These are phyloP conservation scores for Litchi chinensis DNA, from an alignment of 345 rosid genomes.

Conservation along the genomic window DNA sequence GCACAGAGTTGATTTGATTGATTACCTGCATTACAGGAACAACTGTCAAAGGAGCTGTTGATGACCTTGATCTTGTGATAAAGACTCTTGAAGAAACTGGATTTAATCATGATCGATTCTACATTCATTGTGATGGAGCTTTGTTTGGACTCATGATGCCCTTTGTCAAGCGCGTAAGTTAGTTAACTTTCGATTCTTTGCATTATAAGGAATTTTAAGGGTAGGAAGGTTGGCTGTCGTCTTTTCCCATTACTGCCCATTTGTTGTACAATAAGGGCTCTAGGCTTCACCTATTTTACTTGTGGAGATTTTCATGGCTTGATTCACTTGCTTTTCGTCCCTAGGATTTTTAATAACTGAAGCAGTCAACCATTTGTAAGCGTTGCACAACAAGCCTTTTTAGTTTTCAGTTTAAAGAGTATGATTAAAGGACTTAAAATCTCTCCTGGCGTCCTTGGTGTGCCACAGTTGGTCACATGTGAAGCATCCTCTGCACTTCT, in stretches of 20 bases:
- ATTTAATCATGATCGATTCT: slow-evolving; percentile 70
- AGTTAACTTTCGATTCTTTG: background rate
- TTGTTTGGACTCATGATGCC: slow-evolving; percentile 99
- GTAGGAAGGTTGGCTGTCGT: background rate
- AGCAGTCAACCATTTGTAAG: background rate
- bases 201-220: background rate
- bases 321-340: background rate
- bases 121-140: slow-evolving; percentile 99
- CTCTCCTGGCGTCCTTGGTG: background rate
- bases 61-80: slow-evolving; percentile 95
- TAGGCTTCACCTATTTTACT: background rate
- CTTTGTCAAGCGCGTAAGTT: slow-evolving; percentile 83
- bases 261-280: background rate
- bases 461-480: background rate
- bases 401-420: background rate
- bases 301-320: background rate
- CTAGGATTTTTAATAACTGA: background rate
- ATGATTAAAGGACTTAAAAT: background rate
- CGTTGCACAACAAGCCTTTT: background rate
- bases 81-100: slow-evolving; percentile 87
- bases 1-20: slow-evolving; percentile 4
- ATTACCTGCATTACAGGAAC: slow-evolving; percentile 55
- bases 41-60: slow-evolving; percentile 96
- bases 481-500: background rate
- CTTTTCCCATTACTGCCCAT: background rate